Evolutionary conservation across 1,284 basidiomycete species (phyloP).

Genomic region (Pascua sp.): DNA sequence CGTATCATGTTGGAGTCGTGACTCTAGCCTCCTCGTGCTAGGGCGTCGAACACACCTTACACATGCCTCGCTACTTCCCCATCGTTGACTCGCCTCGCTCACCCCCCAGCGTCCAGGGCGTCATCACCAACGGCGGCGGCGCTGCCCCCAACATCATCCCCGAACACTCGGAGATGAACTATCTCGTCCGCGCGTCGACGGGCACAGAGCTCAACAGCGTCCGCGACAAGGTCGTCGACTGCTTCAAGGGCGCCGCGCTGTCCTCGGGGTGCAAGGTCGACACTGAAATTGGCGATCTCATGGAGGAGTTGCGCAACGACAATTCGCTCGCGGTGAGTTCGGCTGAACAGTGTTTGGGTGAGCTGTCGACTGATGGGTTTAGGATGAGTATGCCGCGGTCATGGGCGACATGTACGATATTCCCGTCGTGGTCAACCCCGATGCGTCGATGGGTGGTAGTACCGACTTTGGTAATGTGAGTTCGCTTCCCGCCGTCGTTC

Average conservation of each 20-base stretch:
- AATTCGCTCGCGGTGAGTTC: conserved; percentile 16
- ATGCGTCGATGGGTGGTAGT: conserved; percentile 1
- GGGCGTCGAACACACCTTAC: not conserved
- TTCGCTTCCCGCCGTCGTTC: not conserved
- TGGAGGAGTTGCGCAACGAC: conserved; percentile 56
- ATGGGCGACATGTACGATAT: conserved; percentile 8
- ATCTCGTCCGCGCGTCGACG: conserved; percentile 64
- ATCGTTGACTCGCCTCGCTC: not conserved
- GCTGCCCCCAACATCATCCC: conserved; percentile 61
- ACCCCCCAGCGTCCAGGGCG: conserved; percentile 57
- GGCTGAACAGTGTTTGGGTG: not conserved
- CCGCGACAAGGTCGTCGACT: conserved; percentile 57
- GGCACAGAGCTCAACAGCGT: conserved; percentile 57
- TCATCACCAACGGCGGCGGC: conserved; percentile 62
- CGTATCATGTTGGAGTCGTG: not conserved
- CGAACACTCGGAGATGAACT: conserved; percentile 66
- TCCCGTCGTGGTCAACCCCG: not conserved
- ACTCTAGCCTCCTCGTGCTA: too few species aligned
- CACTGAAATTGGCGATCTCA: conserved; percentile 50
- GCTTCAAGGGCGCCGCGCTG: conserved; percentile 67
- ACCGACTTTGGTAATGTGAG: conserved; percentile 20
- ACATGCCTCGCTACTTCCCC: too few species aligned
- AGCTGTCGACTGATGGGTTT: not conserved
- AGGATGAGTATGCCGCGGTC: conserved; percentile 7
- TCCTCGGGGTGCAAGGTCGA: conserved; percentile 65